Conservation (phyloP, 148 eudicot genomes). For the Nepenthes mirabilis region DNA sequence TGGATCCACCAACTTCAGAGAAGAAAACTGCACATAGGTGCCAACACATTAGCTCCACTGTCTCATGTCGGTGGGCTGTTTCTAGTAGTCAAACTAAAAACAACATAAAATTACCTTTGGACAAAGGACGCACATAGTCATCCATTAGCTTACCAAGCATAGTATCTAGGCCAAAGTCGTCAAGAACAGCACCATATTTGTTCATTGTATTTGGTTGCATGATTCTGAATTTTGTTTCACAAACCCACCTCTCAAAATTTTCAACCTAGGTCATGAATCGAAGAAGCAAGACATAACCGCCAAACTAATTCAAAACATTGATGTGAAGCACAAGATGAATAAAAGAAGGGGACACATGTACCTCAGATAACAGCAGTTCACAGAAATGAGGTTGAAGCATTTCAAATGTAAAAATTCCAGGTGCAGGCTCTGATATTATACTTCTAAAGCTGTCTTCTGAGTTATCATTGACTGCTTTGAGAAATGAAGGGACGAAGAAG, state of each 20-base stretch:
- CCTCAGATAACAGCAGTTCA: slow-evolving; percentile 73
- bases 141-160: slow-evolving; percentile 87
- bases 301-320: slow-evolving; percentile 14
- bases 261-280: slow-evolving; percentile 61
- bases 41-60: neutral
- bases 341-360: slow-evolving; percentile 14
- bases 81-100: neutral
- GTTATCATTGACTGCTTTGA: slow-evolving; percentile 56
- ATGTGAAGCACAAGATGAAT: slow-evolving; percentile 1
- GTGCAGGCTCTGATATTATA: slow-evolving; percentile 72
- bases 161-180: slow-evolving; percentile 79
- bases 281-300: slow-evolving; percentile 26
- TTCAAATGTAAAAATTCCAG: slow-evolving; percentile 74
- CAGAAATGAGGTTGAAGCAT: slow-evolving; percentile 83
- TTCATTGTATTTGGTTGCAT: slow-evolving; percentile 98
- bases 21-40: slow-evolving; percentile 61
- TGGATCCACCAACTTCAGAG: slow-evolving; percentile 85
- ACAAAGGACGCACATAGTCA: slow-evolving; percentile 69
- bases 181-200: slow-evolving; percentile 82
- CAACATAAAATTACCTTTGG: slow-evolving; percentile 41
- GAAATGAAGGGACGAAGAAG: slow-evolving; percentile 73
- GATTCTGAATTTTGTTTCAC: slow-evolving; percentile 56
- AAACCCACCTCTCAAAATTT: slow-evolving; percentile 77
- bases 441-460: slow-evolving; percentile 52
- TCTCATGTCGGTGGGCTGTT: too few relatives aligned